phyloP scores from a whole-genome alignment of 139 green algal species.

The Chlorella sp. region DNA sequence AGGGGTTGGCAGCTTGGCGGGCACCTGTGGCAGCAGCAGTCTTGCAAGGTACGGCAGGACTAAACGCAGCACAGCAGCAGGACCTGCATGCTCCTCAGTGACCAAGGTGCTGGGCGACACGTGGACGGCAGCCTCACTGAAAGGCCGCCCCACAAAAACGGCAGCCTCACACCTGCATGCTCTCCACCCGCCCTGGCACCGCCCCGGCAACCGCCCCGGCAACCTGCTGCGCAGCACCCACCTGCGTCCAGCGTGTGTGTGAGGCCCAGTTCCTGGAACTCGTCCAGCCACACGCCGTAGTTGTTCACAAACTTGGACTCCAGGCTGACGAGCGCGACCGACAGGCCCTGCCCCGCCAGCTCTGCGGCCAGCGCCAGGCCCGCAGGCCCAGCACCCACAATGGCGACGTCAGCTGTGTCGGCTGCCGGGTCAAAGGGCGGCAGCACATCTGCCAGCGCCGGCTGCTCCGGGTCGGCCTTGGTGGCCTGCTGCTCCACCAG shows the following conservation, averaged over 20 bases:
- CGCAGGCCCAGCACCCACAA: conserved; percentile 92
- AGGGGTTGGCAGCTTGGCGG: background rate
- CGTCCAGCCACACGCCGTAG: conserved; percentile 98
- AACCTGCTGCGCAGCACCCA: conserved; percentile 60
- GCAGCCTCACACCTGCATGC: background rate
- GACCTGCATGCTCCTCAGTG: no score
- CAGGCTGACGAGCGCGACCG: conserved; percentile 74
- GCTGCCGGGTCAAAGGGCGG: conserved; percentile 26
- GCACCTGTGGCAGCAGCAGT: no score
- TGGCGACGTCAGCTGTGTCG: conserved; percentile 62
- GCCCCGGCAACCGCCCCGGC: background rate
- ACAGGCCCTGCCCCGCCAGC: conserved; percentile 77
- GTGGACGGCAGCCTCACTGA: background rate
- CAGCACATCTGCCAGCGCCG: conserved; percentile 59
- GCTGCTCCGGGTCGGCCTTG: conserved; percentile 75
- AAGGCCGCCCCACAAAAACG: background rate
- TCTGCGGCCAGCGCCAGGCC: conserved; percentile 89
- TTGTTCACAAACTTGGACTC: conserved; percentile 85
- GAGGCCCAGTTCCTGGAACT: conserved; percentile 94
- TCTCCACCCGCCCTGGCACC: background rate
- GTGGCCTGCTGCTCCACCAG: conserved; percentile 69
- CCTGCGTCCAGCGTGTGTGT: conserved; percentile 80
- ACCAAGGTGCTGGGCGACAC: no score
- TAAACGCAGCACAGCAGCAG: background rate
- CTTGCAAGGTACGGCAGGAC: no score